Percentiles rank a stretch among this genome's conserved stretches.
These are phyloP conservation scores for Nephelium lappaceum DNA, from an alignment of 345 rosid species.

Conservation along the genomic window DNA sequence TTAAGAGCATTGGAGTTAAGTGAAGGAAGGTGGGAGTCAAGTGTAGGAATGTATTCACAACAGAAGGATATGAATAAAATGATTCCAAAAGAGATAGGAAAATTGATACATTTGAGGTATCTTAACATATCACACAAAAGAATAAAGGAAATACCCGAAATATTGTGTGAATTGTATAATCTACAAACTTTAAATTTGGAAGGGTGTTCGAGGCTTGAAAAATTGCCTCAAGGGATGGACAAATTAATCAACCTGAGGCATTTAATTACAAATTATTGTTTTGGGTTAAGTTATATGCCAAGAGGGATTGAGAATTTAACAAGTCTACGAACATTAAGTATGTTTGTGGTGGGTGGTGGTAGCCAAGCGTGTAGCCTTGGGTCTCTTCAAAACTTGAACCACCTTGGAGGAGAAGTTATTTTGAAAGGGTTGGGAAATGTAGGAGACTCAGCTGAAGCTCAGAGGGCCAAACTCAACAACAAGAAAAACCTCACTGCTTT, in stretches of 20 bases:
- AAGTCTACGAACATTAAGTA: neutral
- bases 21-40: too few relatives aligned
- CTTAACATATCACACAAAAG: neutral
- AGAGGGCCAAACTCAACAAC: neutral
- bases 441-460: neutral
- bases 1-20: neutral
- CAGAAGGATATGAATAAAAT: too few relatives aligned
- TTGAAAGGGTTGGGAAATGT: neutral
- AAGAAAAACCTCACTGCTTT: neutral
- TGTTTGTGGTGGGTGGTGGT: neutral
- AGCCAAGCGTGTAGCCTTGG: neutral
- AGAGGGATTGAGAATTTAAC: neutral
- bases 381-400: neutral
- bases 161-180: too few relatives aligned
- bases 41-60: too few relatives aligned
- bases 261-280: rapidly evolving
- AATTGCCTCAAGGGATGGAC: too few relatives aligned
- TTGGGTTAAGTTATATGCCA: neutral
- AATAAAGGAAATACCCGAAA: neutral
- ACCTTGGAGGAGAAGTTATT: neutral
- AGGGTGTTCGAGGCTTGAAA: rapidly evolving
- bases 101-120: neutral
- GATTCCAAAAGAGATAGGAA: neutral
- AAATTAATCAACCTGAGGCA: neutral
- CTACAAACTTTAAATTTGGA: too few relatives aligned